Evolutionary conservation across 2,329 filamentous ascomycete species (phyloP), one percentile per base, ranked within the genome.

Genomic region (Chaetomium sp.): DNA sequence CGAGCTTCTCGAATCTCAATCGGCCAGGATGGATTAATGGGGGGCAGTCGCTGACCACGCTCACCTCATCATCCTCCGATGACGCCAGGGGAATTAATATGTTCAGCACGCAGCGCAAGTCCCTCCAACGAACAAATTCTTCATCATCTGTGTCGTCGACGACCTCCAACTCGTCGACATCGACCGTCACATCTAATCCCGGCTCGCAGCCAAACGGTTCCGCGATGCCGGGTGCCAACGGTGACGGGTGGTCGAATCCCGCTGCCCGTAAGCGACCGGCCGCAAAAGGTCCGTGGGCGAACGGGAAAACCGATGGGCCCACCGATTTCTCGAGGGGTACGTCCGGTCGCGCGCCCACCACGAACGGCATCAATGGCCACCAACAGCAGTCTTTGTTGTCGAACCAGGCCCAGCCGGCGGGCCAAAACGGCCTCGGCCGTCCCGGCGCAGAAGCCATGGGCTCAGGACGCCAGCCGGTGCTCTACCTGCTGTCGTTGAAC

Each of bases 401-500:
- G 41, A 69, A 71, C 4, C 72, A 73, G 57, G 68, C 65, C 38
- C 70, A 72, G 57, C 70, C 71, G 54, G 66, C 68, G 38, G 57
- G 67, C 11, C 77, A 76, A 56, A 76, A 76, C 59, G 69, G 71
- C 52, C 73, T 76, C 68, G 62, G 86, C 54, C 87, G 91, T 60
- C 85, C 89, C 61, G 79, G 85, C 69, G 73, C 78, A 53, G 86
- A 88, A 58, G 78, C 82, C 58, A 66, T 78, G 58, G 70, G 85
- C 76, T 71, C 79, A 72, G 81, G 82, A 19, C 60, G 64, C 5
- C 84, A 88, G 52, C 89, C 91, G 0, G 85, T 96, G 27, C 80
- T 96, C 43, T 90, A 91, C 59, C 81, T 99, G 5, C 75, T 92
- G 5, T 95, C 94, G 0, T 84, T 97, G 66, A 99, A 99, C 68